phyloP scores from a whole-genome alignment of 768 basidiomycete genomes.

The Psilocybe cyanescens region DNA sequence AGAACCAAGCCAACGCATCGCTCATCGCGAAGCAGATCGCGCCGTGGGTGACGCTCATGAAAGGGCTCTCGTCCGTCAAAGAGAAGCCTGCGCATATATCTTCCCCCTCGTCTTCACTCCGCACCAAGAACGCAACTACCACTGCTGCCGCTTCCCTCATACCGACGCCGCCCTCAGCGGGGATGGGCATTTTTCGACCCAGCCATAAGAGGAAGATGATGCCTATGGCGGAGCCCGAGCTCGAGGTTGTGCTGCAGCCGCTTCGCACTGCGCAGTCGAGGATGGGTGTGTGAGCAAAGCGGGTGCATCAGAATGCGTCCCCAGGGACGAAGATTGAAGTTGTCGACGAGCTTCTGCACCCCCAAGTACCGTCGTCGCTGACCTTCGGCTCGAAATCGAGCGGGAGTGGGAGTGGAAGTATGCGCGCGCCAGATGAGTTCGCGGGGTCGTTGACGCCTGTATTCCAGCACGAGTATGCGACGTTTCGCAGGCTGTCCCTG shows the following conservation, averaged over 20 bases:
- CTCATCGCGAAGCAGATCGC: slow-evolving; percentile 61
- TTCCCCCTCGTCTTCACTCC: not conserved
- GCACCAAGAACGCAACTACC: not conserved
- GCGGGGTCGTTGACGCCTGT: slow-evolving; percentile 33
- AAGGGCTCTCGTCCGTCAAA: slow-evolving; percentile 32
- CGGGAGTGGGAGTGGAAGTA: slow-evolving; percentile 3
- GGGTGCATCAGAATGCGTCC: slow-evolving; percentile 22
- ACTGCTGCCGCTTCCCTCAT: not conserved
- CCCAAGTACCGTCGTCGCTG: slow-evolving; percentile 40
- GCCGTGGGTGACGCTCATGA: slow-evolving; percentile 57
- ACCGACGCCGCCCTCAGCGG: slow-evolving; percentile 4
- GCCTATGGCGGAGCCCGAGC: slow-evolving; percentile 61
- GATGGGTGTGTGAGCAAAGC: slow-evolving; percentile 11
- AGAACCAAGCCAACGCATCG: slow-evolving; percentile 10
- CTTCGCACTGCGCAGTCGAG: slow-evolving; percentile 51
- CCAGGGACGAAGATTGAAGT: slow-evolving; percentile 28
- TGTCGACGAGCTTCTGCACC: slow-evolving; percentile 6
- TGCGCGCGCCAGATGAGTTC: slow-evolving; percentile 17
- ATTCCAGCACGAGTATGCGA: slow-evolving; percentile 34
- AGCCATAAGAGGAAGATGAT: slow-evolving; percentile 59
- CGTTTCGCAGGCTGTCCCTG: not conserved
- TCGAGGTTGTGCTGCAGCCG: slow-evolving; percentile 61
- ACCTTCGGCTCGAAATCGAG: slow-evolving; percentile 38
- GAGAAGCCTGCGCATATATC: slow-evolving; percentile 10
- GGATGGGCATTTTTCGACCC: slow-evolving; percentile 29